Conservation (phyloP, 441 rosid species). For the Manihot esculenta region DNA sequence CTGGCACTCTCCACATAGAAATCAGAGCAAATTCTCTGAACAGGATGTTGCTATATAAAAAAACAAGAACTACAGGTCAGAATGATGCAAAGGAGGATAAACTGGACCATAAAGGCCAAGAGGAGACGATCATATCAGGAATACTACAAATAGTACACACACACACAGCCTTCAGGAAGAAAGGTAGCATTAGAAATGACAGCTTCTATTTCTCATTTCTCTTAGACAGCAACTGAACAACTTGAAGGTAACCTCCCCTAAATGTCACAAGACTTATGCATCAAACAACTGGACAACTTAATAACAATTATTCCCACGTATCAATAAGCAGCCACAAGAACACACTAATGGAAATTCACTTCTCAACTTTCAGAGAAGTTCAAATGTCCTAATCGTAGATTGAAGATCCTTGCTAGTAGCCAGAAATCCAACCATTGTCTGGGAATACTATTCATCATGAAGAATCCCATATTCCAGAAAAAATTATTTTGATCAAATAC, state of each 20-base stretch:
- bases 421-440: background rate
- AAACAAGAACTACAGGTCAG: conserved; percentile 20
- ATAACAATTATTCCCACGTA: background rate
- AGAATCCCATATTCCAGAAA: background rate
- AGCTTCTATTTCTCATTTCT: background rate
- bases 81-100: conserved; percentile 4
- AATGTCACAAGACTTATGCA: background rate
- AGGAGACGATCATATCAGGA: background rate
- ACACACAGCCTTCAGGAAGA: background rate
- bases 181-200: background rate
- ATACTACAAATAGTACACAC: background rate
- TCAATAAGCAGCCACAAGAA: background rate
- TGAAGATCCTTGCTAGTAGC: background rate
- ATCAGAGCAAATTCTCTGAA: conserved; percentile 94
- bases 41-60: conserved; percentile 67
- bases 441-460: background rate
- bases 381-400: background rate
- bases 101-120: background rate
- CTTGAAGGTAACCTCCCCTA: background rate
- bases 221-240: background rate
- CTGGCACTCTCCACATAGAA: conserved; percentile 99
- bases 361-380: background rate
- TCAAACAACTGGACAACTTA: background rate
- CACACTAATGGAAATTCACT: background rate
- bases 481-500: conserved; percentile 33